Base-by-base conservation (phyloP, 116 monocot genomes). In the Zostera marina region DNA sequence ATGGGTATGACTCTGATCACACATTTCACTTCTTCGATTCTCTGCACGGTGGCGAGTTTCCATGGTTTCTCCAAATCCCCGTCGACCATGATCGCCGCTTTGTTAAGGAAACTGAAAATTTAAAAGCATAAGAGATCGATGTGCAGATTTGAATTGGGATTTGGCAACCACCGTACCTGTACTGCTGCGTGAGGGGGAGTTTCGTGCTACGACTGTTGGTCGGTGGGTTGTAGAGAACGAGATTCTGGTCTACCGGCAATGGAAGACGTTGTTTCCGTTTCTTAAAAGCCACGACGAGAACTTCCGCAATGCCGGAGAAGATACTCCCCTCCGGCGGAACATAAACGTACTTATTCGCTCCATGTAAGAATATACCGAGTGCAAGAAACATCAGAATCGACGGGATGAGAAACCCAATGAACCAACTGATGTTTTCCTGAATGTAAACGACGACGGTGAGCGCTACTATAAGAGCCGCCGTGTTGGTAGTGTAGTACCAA, bases 21-120 rank as follows among this genome's bases (percentile, higher is more conserved):
- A 32, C 84, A 88, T 54, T 88, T 88, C 15, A 78, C 77, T 54
- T 88, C 88, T 65, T 88, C 88, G 0, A 83, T 72, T 13, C 74
- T 77, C 41, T 88, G 84, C 4, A 80, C 26, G 46, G 70, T 73
- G 70, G 77, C 70, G 0, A 83, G 73, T 1, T 52, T 73, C 88
- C 88, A 88, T 11, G 75, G 71, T 22, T 70, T 64, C 15, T 41
- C 16, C 53, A 69, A 11, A 14, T 72, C 76, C 5, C 68, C 70
- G 8, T 62, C 44, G 8, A 32, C 24, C 2, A 16, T 32, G n/a
- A 83, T 44, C 17, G 84, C 63, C 6, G 88, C 84, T 54, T 89
- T 89, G 78, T 84, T 81, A 1, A 89, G 68, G 44, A 63, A 82
- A 52, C 82, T 78, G 71, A 5, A 32, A 32, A 32, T 64, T 56